These are phyloP conservation scores for Grammothele lineata DNA, from an alignment of 768 basidiomycete species.

Conservation along the genomic window DNA sequence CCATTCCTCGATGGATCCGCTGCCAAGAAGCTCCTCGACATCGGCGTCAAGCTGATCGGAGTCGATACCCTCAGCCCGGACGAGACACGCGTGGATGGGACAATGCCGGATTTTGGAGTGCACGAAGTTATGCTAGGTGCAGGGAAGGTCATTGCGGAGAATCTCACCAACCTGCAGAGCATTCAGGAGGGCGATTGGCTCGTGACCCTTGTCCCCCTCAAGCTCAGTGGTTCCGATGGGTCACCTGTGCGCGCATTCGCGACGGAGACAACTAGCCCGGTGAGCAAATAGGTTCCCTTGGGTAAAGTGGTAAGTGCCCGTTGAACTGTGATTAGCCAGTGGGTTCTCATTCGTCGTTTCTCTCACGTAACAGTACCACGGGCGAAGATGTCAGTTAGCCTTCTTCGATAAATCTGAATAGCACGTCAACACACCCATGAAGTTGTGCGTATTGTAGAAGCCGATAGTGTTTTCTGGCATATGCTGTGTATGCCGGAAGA, in stretches of 20 bases:
- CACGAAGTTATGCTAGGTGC: slow-evolving; percentile 58
- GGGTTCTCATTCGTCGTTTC: no score
- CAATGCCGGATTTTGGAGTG: slow-evolving; percentile 25
- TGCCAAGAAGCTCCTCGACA: slow-evolving; percentile 42
- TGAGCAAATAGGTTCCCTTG: no score
- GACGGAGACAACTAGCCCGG: no score
- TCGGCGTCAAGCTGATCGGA: slow-evolving; percentile 55
- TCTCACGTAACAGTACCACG: no score
- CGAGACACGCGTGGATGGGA: slow-evolving; percentile 25
- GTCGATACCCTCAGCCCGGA: slow-evolving; percentile 67
- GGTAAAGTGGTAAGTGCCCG: no score
- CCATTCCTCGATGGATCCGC: slow-evolving; percentile 57
- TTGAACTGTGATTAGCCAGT: no score
- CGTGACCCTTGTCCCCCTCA: slow-evolving; percentile 57
- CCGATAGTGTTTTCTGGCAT: no score
- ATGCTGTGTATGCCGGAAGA: no score
- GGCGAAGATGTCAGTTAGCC: no score
- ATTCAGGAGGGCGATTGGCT: slow-evolving; percentile 35
- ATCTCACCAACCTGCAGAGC: slow-evolving; percentile 51
- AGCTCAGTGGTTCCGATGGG: slow-evolving; percentile 54
- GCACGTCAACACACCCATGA: no score
- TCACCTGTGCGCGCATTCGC: slow-evolving; percentile 69
- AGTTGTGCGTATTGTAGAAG: no score
- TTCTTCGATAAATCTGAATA: no score
- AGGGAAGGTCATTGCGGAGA: slow-evolving; percentile 66